Base-by-base conservation (phyloP, 768 basidiomycete genomes). In the Lactarius quietus region DNA sequence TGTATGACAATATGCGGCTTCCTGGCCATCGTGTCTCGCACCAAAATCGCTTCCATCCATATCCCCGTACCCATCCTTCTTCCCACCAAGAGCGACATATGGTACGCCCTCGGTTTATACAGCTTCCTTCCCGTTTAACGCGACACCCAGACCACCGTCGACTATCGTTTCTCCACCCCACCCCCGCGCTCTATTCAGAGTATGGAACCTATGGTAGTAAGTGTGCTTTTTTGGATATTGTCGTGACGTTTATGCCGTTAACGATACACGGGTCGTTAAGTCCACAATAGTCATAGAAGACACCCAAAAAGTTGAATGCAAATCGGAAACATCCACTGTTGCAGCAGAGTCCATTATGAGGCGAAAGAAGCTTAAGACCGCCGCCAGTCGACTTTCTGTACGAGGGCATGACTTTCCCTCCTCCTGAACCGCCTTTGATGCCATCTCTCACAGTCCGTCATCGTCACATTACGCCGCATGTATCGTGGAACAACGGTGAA, bases 21-120 rank as follows among this genome's bases (percentile, higher is more conserved):
- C 59, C 60, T 28, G 31, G 59, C 6, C 48, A 66, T 62, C 59
- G 67, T 31, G 55, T n/a, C 10, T 61, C 64, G 20, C 60, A 68
- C 51, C 38, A 54, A 9, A 12, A 43, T 61, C 64, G 67, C 17
- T 68, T 48, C 36, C 67, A 68, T 31, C 64, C 67, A 41, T 68
- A 66, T 31, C 51, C 60, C 9, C 67, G 67, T 8, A 23, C 15
- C 3, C 57, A 45, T 17, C 59, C 36, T 14, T n/a, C 64, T 23
- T 26, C 17, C 20, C 56, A 45, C 8, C 39, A 62, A 45, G 64
- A 67, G n/a, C 58, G 53, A 43, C 17, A 52, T 39, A 52, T 61
- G 59, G 67, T 66, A 45, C 38, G 45, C 38, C n/a, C 18, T 23
- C 51, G 20, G 29, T 23, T 39, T 14, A 23, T 10, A 31, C 26